Conservation (phyloP, 179 eudicot species). For the Silene vulgaris region DNA sequence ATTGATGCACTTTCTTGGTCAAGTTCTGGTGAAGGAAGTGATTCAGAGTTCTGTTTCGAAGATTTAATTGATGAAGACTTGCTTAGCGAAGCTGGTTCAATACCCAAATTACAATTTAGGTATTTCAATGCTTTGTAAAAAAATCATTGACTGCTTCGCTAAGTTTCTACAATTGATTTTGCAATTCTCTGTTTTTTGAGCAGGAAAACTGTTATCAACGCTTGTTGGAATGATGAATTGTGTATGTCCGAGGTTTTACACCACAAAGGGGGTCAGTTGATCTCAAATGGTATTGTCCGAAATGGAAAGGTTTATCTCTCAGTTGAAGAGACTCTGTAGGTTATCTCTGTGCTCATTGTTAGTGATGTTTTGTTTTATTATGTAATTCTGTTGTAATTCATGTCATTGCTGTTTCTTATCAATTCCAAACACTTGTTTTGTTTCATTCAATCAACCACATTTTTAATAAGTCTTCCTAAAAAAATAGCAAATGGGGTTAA, state of each 20-base stretch:
- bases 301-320: conserved; percentile 50
- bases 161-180: not conserved
- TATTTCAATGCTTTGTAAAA: conserved; percentile 3
- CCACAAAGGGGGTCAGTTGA: conserved; percentile 62
- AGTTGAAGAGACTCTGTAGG: conserved; percentile 79
- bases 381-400: not conserved
- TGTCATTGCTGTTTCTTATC: not conserved
- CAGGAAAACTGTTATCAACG: conserved; percentile 56
- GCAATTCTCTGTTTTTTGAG: not conserved
- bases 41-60: conserved; percentile 34
- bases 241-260: conserved; percentile 76
- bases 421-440: not conserved
- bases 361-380: not conserved
- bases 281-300: conserved; percentile 63
- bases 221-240: conserved; percentile 57
- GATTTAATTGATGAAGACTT: conserved; percentile 38
- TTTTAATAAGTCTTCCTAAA: not conserved
- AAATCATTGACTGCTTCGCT: not conserved
- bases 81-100: conserved; percentile 27
- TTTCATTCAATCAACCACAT: not conserved
- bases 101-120: conserved; percentile 51
- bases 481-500: not conserved
- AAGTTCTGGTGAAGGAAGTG: conserved; percentile 34
- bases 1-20: conserved; percentile 36
- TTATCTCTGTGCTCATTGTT: conserved; percentile 11